Base-by-base conservation (phyloP, 2,329 filamentous ascomycete species). In the Ilyonectria mors-panacis region DNA sequence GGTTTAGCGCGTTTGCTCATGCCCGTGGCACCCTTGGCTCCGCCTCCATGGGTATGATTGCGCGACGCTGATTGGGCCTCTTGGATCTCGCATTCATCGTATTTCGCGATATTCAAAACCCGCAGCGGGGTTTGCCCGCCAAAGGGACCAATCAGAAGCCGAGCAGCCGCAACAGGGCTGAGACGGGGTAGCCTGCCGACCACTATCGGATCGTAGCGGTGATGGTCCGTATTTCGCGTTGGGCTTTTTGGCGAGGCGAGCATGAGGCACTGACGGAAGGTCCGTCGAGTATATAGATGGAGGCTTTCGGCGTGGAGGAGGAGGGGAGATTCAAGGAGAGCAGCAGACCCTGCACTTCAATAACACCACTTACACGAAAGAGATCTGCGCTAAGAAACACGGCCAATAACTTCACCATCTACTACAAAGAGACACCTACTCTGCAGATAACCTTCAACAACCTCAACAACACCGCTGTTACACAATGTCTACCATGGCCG, bases 71-170 rank as follows among this genome's bases (percentile, higher is more conserved):
- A 67, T 74, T 70, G 67, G 70, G 9, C 19, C 19, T 62, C 50
- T 53, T 45, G 47, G 60, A 61, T 71, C 69, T 78, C 76, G 76
- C 74, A 71, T 76, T 76, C 74, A 59, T 78, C 76, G 76, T 78
- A 77, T 78, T 76, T 59, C 59, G 47, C 63, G 26, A 23, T 15
- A 42, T 30, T 61, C 37, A 35, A 35, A 51, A n/a, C 23, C 23
- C n/a, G 1, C 6, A 1, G 66, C 66, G 72, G 73, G 55, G 44
- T 44, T 12, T n/a, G n/a, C n/a, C n/a, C n/a, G n/a, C n/a, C n/a
- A n/a, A 2, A 2, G 9, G 2, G 33, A 26, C 73, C 72, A 75
- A 75, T 72, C 48, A 67, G 23, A 9, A 12, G 4, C 2, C 42
- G 35, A 6, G 8, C 10, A 6, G 21, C 19, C 6, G 47, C 39